Base-by-base conservation (phyloP, 768 basidiomycete genomes). In the Leccinellum rugosiceps region DNA sequence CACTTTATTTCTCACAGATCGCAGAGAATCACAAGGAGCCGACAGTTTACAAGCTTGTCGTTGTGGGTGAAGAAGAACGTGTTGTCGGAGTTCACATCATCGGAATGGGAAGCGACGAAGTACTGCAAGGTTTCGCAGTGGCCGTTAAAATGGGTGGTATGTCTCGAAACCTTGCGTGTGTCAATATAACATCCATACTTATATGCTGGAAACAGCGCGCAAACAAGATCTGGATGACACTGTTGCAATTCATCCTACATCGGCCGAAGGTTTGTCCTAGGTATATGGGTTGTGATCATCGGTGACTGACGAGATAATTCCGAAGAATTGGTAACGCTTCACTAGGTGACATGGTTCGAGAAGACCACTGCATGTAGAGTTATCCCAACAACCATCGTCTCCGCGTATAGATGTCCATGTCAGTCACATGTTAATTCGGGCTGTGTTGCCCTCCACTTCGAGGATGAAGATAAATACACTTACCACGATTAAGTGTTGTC, bases 31-130 rank as follows among this genome's bases (percentile, higher is more conserved):
- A 98, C 79, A 98, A 97, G 74, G 92, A 97, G 65, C 97, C 97
- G 2, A 90, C 95, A 0, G 79, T 94, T 56, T 94, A 94, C 80
- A 99, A 98, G 77, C 81, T 99, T 34, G 77, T 99, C 65, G 85
- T 85, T 53, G 84, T 83, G 8, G 94, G 95, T 2, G 83, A 85
- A 14, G 94, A 98, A 65, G 94, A 98, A 73, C 90, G 89, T 66
- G 88, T 99, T 41, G 93, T 98, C n/a, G 97, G 97, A 11, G 76
- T 98, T 46, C 97, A 98, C 74, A 84, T 98, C 62, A 85, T 98
- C 56, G 97, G 97, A 7, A 68, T 80, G 59, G 97, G 97, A 44
- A 90, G 88, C 66, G 97, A 99, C 69, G 97, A 99, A 75, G 83
- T 90, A 64, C 75, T 95, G 75, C 97, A 99, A 80, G 96, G 96